These are phyloP conservation scores for Adansonia gregorii DNA, from an alignment of 441 rosid genomes.

Conservation along the genomic window DNA sequence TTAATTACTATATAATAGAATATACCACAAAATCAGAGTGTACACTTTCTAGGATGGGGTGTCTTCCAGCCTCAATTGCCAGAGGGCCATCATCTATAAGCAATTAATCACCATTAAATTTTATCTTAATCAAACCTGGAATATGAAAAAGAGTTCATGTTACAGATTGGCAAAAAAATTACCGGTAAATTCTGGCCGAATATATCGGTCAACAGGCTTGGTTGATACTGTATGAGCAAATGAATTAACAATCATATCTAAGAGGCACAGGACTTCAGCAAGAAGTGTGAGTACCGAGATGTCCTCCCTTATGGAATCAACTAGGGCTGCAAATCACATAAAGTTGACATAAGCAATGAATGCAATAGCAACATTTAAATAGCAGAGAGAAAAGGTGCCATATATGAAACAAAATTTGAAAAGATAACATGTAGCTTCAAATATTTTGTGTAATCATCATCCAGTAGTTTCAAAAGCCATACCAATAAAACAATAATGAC, in stretches of 20 bases:
- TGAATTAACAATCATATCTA: conserved; percentile 97
- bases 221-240: conserved; percentile 91
- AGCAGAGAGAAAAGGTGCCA: neutral
- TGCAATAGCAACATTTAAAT: conserved; percentile 16
- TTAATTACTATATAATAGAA: conserved; percentile 14
- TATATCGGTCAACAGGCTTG: conserved; percentile 82
- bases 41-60: conserved; percentile 91
- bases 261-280: conserved; percentile 90
- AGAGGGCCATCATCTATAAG: conserved; percentile 83
- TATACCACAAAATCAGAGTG: conserved; percentile 85
- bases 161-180: conserved; percentile 32
- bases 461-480: conserved; percentile 12
- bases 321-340: conserved; percentile 59
- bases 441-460: conserved; percentile 4
- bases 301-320: conserved; percentile 83
- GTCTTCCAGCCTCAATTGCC: conserved; percentile 97
- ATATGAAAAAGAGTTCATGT: conserved; percentile 21
- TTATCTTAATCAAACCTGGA: conserved; percentile 21
- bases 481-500: conserved; percentile 5
- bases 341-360: conserved; percentile 22
- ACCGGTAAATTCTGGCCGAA: conserved; percentile 91
- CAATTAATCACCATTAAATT: conserved; percentile 30
- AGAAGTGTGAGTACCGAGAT: conserved; percentile 78
- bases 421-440: neutral
- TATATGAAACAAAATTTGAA: conserved; percentile 3